Base-by-base conservation (phyloP, 805 yeast genomes). In the Saturnispora halmiae region DNA sequence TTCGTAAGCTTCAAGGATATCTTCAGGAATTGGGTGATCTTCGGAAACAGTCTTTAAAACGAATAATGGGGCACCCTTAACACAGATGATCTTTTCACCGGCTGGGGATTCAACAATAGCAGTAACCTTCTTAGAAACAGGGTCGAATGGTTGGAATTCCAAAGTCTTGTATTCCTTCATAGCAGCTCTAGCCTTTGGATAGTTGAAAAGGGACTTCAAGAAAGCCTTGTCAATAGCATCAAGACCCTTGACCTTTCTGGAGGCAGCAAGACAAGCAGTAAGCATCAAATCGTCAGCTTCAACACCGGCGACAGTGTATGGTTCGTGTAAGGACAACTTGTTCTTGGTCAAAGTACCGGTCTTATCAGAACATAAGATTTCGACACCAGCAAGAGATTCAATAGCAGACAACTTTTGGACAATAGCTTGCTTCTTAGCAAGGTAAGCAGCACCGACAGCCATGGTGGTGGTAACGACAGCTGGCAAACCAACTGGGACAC, bases 401-500 rank as follows among this genome's bases (percentile, higher is more conserved):
- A 87, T 87, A 54, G 96, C 96, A 66, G 95, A 83, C 61, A 87
- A 75, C 66, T 87, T 87, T 71, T 87, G 96, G 59, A 87, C 96
- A 75, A 87, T 87, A 56, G 96, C 96, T 71, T 85, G 85, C 71
- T 86, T 87, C 78, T 86, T 84, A 59, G 96, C 96, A 63, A 87
- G 74, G 82, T 87, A 85, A 63, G 96, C 95, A 66, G 96, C 96
- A 79, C 96, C 96, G 69, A 88, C 96, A 67, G 96, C 96, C 96
- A 87, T 86, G 66, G 96, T 87, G 59, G 95, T 87, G 74, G 96
- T 87, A 55, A 86, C 95, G 62, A 87, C 96, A 65, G 95, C 95
- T 67, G 96, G 96, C 65, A 87, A 79, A 82, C 96, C 96, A 54
- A 87, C 96, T 66, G 96, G 96, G 56, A 87, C 96, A 81, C 96